Base-by-base conservation (phyloP, 176 grass and related monocot genomes). In the Eragrostis curvula region DNA sequence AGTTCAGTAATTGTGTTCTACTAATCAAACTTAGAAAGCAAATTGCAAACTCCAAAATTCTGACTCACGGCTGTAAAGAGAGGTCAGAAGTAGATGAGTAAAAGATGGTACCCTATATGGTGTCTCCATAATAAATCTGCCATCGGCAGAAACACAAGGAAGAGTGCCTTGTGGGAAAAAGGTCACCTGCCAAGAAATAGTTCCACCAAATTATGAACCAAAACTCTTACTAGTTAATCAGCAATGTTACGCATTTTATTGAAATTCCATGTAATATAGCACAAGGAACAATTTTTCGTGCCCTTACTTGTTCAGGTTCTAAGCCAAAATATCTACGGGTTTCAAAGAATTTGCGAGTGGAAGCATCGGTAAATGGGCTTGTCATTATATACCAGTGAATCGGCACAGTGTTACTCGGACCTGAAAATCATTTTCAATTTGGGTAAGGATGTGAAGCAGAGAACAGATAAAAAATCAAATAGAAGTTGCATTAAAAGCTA, bases 341-440 rank as follows among this genome's bases (percentile, higher is more conserved):
- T 80, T 93, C 88, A 66, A 99, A 99, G 66, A 90, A 99, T 71
- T 96, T 99, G 85, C 65, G 93, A 56, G 93, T 99, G 74, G 85
- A 53, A 73, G 81, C 90, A 91, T 99, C 86, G 2, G 89, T 99
- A 50, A 99, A 99, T 41, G 96, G 96, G 67, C 96, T 99, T 55
- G 96, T 99, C 96, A 99, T 99, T 88, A 99, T 92, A 84, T 99
- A 99, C 90, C 90, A 99, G 71, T 91, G 93, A 29, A 99, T 96
- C 8, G 80, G 93, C 84, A 85, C 65, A 70, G 48, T 75, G 75
- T 80, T 81, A 80, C 75, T 69, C 2, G 90, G 88, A 85, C 66
- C 88, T 97, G 83, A 45, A 81, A 73, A n/a, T 79, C 71, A 86
- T 86, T 59, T 83, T 48, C 18, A 45, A 53, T 83, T 78, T 30